Conservation (phyloP, 1,284 basidiomycete genomes). For the Leccinum pallidistipes region DNA sequence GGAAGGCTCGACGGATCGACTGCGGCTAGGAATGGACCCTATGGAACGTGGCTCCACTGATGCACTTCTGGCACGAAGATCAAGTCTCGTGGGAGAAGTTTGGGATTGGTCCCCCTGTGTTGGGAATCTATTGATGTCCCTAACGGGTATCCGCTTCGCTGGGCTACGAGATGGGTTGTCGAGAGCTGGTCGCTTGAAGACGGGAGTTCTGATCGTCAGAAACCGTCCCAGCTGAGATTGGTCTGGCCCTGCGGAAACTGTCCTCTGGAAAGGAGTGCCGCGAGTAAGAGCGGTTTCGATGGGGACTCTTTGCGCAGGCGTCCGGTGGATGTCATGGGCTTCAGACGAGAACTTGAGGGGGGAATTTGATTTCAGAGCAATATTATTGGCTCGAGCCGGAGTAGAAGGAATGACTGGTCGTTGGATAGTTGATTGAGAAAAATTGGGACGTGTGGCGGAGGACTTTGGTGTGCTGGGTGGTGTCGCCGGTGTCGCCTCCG, state of each 20-base stretch:
- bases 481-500: slow-evolving; percentile 6
- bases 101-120: slow-evolving; percentile 23
- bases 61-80: slow-evolving; percentile 28
- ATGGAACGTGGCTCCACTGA: slow-evolving; percentile 26
- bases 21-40: slow-evolving; percentile 18
- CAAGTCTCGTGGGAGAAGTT: slow-evolving; percentile 22
- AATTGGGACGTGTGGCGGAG: slow-evolving; percentile 9
- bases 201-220: slow-evolving; percentile 20
- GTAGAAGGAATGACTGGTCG: slow-evolving; percentile 22
- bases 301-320: slow-evolving; percentile 62
- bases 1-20: slow-evolving; percentile 34
- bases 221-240: slow-evolving; percentile 13
- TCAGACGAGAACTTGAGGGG: slow-evolving; percentile 39
- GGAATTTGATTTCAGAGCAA: slow-evolving; percentile 22
- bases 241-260: slow-evolving; percentile 19
- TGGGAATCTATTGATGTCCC: slow-evolving; percentile 32
- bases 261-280: slow-evolving; percentile 50
- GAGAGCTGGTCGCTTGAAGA: slow-evolving; percentile 38
- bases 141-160: slow-evolving; percentile 53
- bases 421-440: slow-evolving; percentile 21
- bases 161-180: slow-evolving; percentile 50
- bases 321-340: slow-evolving; percentile 42
- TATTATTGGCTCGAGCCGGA: slow-evolving; percentile 19
- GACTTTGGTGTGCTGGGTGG: slow-evolving; percentile 15
- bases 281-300: slow-evolving; percentile 50